These are phyloP conservation scores for Paracoccidioides brasiliensis DNA, from an alignment of 2,329 filamentous ascomycete genomes.

Conservation along the genomic window DNA sequence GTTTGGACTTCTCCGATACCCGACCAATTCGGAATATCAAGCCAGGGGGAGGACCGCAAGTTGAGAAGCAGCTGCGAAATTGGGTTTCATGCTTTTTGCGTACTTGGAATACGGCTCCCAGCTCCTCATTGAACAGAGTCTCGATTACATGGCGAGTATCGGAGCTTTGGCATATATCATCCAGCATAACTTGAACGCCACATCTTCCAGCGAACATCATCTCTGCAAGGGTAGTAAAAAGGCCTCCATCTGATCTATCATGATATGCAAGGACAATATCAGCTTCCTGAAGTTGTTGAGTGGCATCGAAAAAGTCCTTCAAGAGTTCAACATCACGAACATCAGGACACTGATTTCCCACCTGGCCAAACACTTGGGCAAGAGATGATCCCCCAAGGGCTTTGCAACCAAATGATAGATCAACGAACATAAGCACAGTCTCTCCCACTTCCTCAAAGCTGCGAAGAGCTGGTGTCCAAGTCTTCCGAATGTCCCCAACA, in stretches of 20 bases:
- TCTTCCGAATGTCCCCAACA: constrained; percentile 68
- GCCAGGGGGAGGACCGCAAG: constrained; percentile 68
- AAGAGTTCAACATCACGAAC: constrained; percentile 69
- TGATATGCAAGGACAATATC: constrained; percentile 82
- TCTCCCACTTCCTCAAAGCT: constrained; percentile 79
- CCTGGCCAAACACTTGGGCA: constrained; percentile 74
- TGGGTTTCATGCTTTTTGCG: constrained; percentile 69
- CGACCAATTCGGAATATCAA: constrained; percentile 75
- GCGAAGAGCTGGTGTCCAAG: constrained; percentile 85
- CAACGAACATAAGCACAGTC: constrained; percentile 77
- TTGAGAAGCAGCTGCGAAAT: constrained; percentile 84
- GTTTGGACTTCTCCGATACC: constrained; percentile 53
- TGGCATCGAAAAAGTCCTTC: constrained; percentile 82
- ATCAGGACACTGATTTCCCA: constrained; percentile 76
- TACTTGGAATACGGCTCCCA: constrained; percentile 92
- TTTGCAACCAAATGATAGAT: constrained; percentile 68
- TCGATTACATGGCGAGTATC: constrained; percentile 54
- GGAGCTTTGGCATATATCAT: constrained; percentile 48
- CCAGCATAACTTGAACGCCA: constrained; percentile 73
- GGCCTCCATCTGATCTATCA: constrained; percentile 82
- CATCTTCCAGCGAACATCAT: constrained; percentile 98
- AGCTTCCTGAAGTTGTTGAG: constrained; percentile 53
- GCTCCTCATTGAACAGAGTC: constrained; percentile 86
- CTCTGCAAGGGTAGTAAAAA: constrained; percentile 80
- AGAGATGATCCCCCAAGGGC: constrained; percentile 82